Conservation (phyloP, 352 stramenopile species). For the Pythium coloratum region DNA sequence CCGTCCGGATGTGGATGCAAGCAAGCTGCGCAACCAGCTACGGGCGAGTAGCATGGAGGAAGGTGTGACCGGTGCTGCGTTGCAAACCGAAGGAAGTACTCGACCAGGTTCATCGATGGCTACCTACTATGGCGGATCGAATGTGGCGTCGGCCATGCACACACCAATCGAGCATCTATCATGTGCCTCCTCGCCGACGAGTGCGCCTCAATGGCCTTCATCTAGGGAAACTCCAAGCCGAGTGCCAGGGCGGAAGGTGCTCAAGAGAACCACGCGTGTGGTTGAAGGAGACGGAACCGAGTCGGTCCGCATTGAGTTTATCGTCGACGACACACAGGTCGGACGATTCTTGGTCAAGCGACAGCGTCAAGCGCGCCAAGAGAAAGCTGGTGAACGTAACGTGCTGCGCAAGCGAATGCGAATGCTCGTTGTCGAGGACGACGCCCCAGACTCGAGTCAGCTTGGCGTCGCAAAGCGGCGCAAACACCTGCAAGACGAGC, state of each 20-base stretch:
- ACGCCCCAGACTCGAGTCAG: slow-evolving; percentile 44
- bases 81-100: slow-evolving; percentile 21
- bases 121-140: slow-evolving; percentile 48
- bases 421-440: slow-evolving; percentile 68
- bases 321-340: slow-evolving; percentile 68
- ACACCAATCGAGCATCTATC: slow-evolving; percentile 70
- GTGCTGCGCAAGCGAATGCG: slow-evolving; percentile 77
- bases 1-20: slow-evolving; percentile 69
- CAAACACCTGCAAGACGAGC: slow-evolving; percentile 80
- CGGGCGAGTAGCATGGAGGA: slow-evolving; percentile 72
- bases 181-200: slow-evolving; percentile 63
- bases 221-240: slow-evolving; percentile 15
- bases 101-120: slow-evolving; percentile 29
- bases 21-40: slow-evolving; percentile 61
- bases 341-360: slow-evolving; percentile 68
- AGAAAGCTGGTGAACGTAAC: slow-evolving; percentile 70
- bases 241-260: slow-evolving; percentile 42
- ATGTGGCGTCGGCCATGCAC: slow-evolving; percentile 57
- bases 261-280: slow-evolving; percentile 73
- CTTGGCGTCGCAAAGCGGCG: slow-evolving; percentile 77
- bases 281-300: slow-evolving; percentile 80
- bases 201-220: slow-evolving; percentile 21
- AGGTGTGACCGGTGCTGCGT: slow-evolving; percentile 30
- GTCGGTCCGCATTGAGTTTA: slow-evolving; percentile 72
- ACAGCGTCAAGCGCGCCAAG: slow-evolving; percentile 72